Percentiles rank a stretch among this genome's conserved stretches.
Conservation (phyloP, 2,329 filamentous ascomycete genomes). For the Apiospora malaysiana region DNA sequence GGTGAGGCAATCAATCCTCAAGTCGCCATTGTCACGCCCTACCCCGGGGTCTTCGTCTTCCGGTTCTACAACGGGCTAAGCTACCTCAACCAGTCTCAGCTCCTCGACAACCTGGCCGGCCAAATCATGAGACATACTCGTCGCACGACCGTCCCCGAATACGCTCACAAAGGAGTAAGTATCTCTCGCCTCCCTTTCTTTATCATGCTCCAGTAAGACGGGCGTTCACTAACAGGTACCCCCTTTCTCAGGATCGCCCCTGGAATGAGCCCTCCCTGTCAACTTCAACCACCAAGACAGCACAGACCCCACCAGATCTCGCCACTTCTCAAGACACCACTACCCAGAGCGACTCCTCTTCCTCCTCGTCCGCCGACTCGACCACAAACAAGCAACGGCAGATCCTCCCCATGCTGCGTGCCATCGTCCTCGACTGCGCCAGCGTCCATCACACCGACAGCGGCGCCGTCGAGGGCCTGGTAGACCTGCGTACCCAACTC, state of each 20-base stretch:
- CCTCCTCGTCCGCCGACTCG: not conserved
- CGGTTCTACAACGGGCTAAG: slow-evolving; percentile 94
- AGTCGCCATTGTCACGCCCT: slow-evolving; percentile 78
- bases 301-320: no score
- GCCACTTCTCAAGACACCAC: not conserved
- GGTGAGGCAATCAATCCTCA: slow-evolving; percentile 90
- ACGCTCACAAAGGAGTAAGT: slow-evolving; percentile 72
- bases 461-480: slow-evolving; percentile 88
- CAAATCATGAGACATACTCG: slow-evolving; percentile 75
- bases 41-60: slow-evolving; percentile 95
- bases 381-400: slow-evolving; percentile 46
- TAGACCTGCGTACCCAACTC: slow-evolving; percentile 93
- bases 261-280: slow-evolving; percentile 88
- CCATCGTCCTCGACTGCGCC: slow-evolving; percentile 92
- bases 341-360: not conserved
- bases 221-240: not conserved
- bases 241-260: not conserved
- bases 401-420: slow-evolving; percentile 74
- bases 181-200: no score
- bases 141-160: slow-evolving; percentile 74
- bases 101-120: slow-evolving; percentile 77
- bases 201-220: not conserved
- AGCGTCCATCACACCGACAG: slow-evolving; percentile 94
- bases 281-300: not conserved
- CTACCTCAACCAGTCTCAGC: slow-evolving; percentile 91